Base-by-base conservation (phyloP, 169 alveolate species). In the Amoebophrya sp. region DNA sequence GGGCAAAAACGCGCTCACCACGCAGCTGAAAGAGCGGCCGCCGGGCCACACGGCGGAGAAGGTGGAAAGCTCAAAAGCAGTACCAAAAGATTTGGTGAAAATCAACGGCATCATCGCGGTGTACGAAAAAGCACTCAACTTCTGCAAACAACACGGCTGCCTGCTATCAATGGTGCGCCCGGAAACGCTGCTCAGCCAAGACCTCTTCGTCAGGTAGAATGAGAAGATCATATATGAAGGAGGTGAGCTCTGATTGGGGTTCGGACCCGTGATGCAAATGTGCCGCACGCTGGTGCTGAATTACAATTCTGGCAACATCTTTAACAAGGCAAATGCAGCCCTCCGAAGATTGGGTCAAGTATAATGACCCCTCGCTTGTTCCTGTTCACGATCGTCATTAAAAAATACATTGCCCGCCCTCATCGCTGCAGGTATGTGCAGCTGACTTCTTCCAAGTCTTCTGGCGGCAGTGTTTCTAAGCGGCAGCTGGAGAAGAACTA, bases 131-230 rank as follows among this genome's bases (percentile, higher is more conserved):
- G 41, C 87, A 20, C 88, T 92, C 91, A 92, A 89, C 91, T 92
- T 89, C 91, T 23, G 69, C 90, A 92, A 90, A 69, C 94, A 90
- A 88, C 91, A 90, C 34, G 99, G 98, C 16, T 97, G 97, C 23
- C 92, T 96, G 88, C 93, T 97, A 40, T 96, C 96, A 42, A 95
- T 97, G 15, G 97, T 97, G 4, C 94, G 98, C 70, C 96, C 98
- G 1, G 97, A 95, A 92, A 94, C 93, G 88, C 93, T 95, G 69
- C 93, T 96, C 26, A 89, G 93, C 40, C 92, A 93, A 39, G 91
- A 92, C 91, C 96, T 95, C 92, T 96, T 94, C 78, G 88, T 89
- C 16, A 88, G 87, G 45, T 93, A 92, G n/a, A n/a, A n/a, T n/a
- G n/a, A n/a, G n/a, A n/a, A n/a, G n/a, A n/a, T n/a, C n/a, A n/a